Base-by-base conservation (phyloP, 2,329 filamentous ascomycete genomes). In the Trichoderma sp. region DNA sequence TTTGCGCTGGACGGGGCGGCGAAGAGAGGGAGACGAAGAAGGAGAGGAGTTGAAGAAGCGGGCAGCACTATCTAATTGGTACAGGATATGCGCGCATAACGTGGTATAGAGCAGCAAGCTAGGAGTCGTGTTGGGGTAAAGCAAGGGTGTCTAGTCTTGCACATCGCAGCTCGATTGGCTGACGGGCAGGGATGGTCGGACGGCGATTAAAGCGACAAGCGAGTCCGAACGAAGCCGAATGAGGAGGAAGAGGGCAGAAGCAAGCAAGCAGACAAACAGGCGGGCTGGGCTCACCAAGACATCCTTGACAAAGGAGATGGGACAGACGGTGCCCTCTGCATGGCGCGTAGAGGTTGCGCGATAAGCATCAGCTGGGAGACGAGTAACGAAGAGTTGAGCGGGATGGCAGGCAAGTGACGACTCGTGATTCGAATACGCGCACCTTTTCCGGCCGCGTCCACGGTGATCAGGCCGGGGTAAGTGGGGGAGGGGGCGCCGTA, bases 261-360 rank as follows among this genome's bases (percentile, higher is more conserved):
- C 16, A 18, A 18, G 39, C 39, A 43, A n/a, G 14, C 37, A 43
- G 7, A 18, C 39, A 43, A n/a, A 8, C 18, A 43, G 18, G 18
- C 39, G 7, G 39, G 39, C 91, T 87, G 18, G 39, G 39, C 91
- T 87, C 88, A 94, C 92, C 82, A 94, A 83, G 72, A 92, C 88
- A 78, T 94, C 90, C 81, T 92, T 92, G 80, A 94, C 92, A 80
- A 94, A 94, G 74, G 90, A 92, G 78, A 94, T 93, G 74, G 91
- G 90, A 79, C 91, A 94, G 72, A 94, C 89, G 60, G 92, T 94
- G 71, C 92, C 91, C 85, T 94, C 91, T 94, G 69, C 60, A 68
- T 60, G 28, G 37, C 16, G 18, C 39, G 55, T 54, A 55, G 43
- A 68, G 39, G 68, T 71, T 58, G 70, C 66, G 64, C 60, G 52